Percentiles rank a stretch among this genome's conserved stretches.
These are phyloP conservation scores for Botrytis porri DNA, from an alignment of 2,329 filamentous ascomycete genomes.

Conservation along the genomic window DNA sequence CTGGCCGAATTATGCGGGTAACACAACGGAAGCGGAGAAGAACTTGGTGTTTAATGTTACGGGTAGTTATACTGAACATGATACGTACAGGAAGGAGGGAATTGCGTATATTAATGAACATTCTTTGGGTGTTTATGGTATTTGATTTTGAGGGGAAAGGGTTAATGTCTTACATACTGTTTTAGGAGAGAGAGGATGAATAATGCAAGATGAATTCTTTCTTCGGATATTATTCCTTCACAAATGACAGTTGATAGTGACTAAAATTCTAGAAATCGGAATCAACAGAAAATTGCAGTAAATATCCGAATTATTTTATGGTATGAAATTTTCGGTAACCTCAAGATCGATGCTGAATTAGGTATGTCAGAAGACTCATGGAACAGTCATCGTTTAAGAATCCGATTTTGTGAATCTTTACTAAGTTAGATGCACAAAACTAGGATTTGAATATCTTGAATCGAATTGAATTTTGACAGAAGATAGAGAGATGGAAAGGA, in stretches of 20 bases:
- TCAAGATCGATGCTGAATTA: no score
- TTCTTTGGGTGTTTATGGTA: conserved; percentile 6
- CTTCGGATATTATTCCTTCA: background rate
- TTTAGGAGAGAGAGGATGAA: background rate
- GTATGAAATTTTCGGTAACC: no score
- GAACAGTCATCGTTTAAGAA: no score
- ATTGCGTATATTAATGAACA: conserved; percentile 8
- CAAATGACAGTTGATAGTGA: background rate
- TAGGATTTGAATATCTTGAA: no score
- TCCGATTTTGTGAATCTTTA: no score
- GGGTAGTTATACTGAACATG: background rate
- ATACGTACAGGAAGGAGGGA: background rate
- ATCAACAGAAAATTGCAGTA: no score
- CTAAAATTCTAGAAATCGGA: no score
- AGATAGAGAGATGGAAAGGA: no score
- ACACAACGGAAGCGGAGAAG: background rate
- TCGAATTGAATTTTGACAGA: no score
- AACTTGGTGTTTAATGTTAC: conserved; percentile 11
- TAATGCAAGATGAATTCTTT: background rate
- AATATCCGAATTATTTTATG: no score
- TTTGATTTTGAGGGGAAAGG: background rate
- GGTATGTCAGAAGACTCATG: no score
- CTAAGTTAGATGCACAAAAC: no score
- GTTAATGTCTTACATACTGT: background rate
- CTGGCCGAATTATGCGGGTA: conserved; percentile 6